Evolutionary conservation across 768 basidiomycete genomes (phyloP).

Genomic region (Epithele typhae): DNA sequence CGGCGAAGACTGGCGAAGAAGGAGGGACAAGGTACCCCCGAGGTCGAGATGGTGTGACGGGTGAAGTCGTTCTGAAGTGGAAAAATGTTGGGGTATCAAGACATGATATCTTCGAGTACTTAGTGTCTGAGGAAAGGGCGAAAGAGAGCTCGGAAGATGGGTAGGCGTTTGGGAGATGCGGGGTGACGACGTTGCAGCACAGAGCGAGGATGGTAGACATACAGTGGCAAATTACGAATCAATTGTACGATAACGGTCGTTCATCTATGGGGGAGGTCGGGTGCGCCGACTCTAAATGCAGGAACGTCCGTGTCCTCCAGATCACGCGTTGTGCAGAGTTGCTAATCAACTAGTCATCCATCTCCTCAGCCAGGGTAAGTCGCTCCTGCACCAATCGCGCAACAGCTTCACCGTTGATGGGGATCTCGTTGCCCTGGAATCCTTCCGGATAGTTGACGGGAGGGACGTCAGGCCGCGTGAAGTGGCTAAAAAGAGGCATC

Average conservation of each 20-base stretch:
- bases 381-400: slow-evolving; percentile 56
- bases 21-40: background rate
- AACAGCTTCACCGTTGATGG: slow-evolving; percentile 69
- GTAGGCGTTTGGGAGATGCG: background rate
- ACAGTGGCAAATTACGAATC: slow-evolving; percentile 9
- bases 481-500: slow-evolving; percentile 41
- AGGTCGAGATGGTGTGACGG: slow-evolving; percentile 14
- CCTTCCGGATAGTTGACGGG: slow-evolving; percentile 72
- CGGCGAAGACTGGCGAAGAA: slow-evolving; percentile 5
- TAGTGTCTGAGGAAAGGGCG: too few relatives aligned
- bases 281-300: background rate
- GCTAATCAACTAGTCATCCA: slow-evolving; percentile 64
- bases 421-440: slow-evolving; percentile 87
- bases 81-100: too few relatives aligned
- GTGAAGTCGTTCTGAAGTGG: too few relatives aligned
- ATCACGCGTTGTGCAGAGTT: background rate
- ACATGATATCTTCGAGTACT: too few relatives aligned
- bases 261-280: too few relatives aligned
- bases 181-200: background rate
- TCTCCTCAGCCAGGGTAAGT: slow-evolving; percentile 52
- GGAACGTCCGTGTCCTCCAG: background rate
- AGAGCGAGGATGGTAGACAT: background rate
- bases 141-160: too few relatives aligned
- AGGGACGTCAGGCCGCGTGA: slow-evolving; percentile 72
- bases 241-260: slow-evolving; percentile 6